A percentile compares a stretch with the other conserved stretches of the same genome.
Evolutionary conservation across 1,139 yeast genomes (phyloP).

Genomic region (Candida tetrigidarum): DNA sequence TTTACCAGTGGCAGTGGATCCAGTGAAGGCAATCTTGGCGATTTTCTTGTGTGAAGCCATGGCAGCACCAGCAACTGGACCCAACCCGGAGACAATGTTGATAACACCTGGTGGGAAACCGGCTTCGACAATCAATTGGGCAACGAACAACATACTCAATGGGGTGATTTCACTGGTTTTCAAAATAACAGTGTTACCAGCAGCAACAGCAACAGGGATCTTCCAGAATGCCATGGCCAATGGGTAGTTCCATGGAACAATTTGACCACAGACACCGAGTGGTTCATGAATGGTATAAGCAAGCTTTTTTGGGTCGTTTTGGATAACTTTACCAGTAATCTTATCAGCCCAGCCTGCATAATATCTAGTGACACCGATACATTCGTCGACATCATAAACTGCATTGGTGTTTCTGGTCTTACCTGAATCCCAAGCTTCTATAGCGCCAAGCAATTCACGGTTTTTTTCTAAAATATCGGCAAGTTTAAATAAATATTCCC

Average conservation of each 20-base stretch:
- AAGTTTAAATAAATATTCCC: slow-evolving; percentile 54
- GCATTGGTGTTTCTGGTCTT: slow-evolving; percentile 61
- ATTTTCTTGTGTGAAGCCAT: slow-evolving; percentile 59
- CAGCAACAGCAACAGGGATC: slow-evolving; percentile 67
- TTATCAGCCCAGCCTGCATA: slow-evolving; percentile 90
- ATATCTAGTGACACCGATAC: slow-evolving; percentile 62
- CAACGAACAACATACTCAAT: slow-evolving; percentile 58
- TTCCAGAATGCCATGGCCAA: slow-evolving; percentile 64
- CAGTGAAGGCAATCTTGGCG: slow-evolving; percentile 71
- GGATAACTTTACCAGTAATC: slow-evolving; percentile 68
- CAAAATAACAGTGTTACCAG: slow-evolving; percentile 66
- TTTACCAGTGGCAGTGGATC: slow-evolving; percentile 65
- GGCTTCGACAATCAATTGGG: slow-evolving; percentile 58
- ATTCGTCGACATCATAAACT: slow-evolving; percentile 60
- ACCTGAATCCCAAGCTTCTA: slow-evolving; percentile 85
- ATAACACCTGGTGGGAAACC: slow-evolving; percentile 78
- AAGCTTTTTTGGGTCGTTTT: slow-evolving; percentile 67
- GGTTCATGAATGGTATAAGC: slow-evolving; percentile 87
- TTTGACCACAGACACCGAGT: slow-evolving; percentile 78
- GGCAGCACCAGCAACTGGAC: slow-evolving; percentile 60
- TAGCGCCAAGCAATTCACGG: slow-evolving; percentile 59
- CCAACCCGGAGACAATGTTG: slow-evolving; percentile 61
- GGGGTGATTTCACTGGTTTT: slow-evolving; percentile 75
- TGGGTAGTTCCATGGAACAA: slow-evolving; percentile 72
- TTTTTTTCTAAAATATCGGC: slow-evolving; percentile 65